Evolutionary conservation across 2,329 filamentous ascomycete species (phyloP).

Genomic region (Cladosporium sphaerospermum): DNA sequence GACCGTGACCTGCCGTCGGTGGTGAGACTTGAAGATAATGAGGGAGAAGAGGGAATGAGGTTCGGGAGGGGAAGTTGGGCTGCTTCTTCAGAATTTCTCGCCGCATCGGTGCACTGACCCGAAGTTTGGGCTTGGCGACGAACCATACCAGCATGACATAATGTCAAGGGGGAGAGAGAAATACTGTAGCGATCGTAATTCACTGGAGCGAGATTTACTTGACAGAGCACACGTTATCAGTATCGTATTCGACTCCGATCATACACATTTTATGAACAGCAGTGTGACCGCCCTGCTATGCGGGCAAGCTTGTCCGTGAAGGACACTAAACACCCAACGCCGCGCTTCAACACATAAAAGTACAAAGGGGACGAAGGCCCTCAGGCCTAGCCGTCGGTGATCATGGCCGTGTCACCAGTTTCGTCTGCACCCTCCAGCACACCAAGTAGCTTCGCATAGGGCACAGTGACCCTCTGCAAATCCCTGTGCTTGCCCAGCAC

Average conservation of each 20-base stretch:
- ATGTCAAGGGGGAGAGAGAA: neutral
- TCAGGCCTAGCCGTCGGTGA: neutral
- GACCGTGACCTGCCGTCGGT: slow-evolving; percentile 26
- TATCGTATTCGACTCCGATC: no score
- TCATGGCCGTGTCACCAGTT: slow-evolving; percentile 3
- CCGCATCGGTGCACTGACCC: neutral
- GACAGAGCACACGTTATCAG: no score
- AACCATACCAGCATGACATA: neutral
- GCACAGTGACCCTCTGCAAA: slow-evolving; percentile 86
- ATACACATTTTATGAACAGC: no score
- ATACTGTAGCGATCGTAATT: neutral
- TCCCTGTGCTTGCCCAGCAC: slow-evolving; percentile 98
- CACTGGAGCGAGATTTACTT: no score
- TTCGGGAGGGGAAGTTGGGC: neutral
- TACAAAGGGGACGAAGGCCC: neutral
- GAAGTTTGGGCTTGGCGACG: neutral
- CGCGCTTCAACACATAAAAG: slow-evolving; percentile 5
- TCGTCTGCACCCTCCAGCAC: slow-evolving; percentile 35
- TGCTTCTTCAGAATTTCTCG: neutral
- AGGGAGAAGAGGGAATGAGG: slow-evolving; percentile 2
- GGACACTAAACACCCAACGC: neutral
- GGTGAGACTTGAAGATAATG: neutral
- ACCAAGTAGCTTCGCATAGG: slow-evolving; percentile 80
- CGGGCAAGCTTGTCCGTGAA: no score
- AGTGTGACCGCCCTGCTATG: no score